These are phyloP conservation scores for Zygnema cylindricum DNA, from an alignment of 139 green algal genomes.

Conservation along the genomic window DNA sequence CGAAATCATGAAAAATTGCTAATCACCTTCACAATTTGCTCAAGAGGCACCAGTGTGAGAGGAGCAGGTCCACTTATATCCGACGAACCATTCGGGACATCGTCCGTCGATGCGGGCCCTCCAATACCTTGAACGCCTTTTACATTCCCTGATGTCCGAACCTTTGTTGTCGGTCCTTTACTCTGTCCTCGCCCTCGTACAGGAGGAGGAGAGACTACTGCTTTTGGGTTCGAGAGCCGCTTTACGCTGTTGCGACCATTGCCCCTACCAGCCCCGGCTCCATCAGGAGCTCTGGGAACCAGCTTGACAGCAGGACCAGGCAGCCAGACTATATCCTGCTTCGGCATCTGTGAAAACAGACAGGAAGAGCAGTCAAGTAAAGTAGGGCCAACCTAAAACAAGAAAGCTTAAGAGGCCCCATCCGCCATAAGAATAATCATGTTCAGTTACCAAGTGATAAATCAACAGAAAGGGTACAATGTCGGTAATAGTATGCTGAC, in stretches of 20 bases:
- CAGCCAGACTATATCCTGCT: conserved; percentile 38
- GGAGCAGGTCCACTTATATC: neutral
- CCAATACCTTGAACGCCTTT: neutral
- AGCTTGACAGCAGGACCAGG: neutral
- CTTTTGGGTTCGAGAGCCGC: neutral
- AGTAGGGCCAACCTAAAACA: too few species aligned
- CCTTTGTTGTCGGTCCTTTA: neutral
- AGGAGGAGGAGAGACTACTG: neutral
- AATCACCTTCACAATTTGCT: neutral
- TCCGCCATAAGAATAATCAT: too few species aligned
- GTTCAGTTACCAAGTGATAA: too few species aligned
- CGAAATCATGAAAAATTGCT: too few species aligned
- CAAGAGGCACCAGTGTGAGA: neutral
- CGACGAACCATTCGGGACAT: neutral
- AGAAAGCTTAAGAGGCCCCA: too few species aligned
- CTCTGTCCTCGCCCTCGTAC: neutral
- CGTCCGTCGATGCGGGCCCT: neutral
- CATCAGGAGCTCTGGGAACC: neutral
- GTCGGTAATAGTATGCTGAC: too few species aligned
- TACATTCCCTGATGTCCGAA: neutral
- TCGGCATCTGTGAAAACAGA: conserved; percentile 25
- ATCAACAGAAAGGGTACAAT: too few species aligned
- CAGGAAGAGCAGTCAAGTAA: too few species aligned
- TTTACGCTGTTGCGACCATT: neutral
- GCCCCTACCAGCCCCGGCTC: neutral